Percentiles rank a stretch among this genome's conserved stretches.
Conservation (phyloP, 129 eudicot genomes). For the Pittosporum tobira region DNA sequence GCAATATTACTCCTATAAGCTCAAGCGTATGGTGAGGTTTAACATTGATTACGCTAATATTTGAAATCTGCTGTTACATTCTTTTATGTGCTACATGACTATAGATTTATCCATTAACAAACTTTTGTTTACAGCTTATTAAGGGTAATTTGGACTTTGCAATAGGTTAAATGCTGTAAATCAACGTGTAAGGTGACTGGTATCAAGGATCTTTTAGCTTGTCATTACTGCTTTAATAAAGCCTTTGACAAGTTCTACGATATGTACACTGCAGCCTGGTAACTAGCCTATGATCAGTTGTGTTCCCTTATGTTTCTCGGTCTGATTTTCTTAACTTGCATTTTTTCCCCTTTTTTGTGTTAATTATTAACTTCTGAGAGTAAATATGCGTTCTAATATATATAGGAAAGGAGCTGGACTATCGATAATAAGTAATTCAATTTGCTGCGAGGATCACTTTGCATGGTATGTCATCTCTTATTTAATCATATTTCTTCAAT, state of each 20-base stretch:
- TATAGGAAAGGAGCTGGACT: constrained; percentile 81
- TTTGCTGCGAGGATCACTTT: constrained; percentile 95
- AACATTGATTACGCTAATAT: background rate
- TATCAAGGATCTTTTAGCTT: constrained; percentile 84
- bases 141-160: constrained; percentile 4
- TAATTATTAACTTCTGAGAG: background rate
- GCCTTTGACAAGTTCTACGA: constrained; percentile 93
- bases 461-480: constrained; percentile 45
- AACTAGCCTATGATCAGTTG: constrained; percentile 6
- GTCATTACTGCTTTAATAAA: constrained; percentile 77
- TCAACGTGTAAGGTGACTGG: constrained; percentile 70
- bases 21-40: constrained; percentile 60
- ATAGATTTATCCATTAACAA: background rate
- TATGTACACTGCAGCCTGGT: constrained; percentile 85
- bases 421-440: constrained; percentile 57
- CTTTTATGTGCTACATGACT: background rate
- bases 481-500: background rate
- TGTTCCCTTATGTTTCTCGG: background rate
- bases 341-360: background rate
- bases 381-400: background rate
- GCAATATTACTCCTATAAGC: constrained; percentile 64
- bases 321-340: background rate
- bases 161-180: constrained; percentile 88
- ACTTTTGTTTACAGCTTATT: background rate
- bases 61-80: background rate